Conservation (phyloP, 352 stramenopile genomes). For the Globisporangium cylindrosporum region DNA sequence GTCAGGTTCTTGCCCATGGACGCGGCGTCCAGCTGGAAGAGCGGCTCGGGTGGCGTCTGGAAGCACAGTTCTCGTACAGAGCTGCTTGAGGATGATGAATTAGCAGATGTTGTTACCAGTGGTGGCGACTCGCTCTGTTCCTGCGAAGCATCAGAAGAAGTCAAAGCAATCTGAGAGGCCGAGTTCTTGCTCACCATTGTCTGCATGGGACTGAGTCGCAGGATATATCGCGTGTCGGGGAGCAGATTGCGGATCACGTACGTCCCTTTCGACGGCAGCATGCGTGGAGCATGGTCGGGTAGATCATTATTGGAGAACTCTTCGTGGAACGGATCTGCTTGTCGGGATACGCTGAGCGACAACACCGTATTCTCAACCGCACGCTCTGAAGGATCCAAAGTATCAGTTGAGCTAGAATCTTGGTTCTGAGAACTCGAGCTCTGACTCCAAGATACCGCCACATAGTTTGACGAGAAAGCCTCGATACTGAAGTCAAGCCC, state of each 20-base stretch:
- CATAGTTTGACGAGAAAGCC: slow-evolving; percentile 31
- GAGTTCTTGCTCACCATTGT: slow-evolving; percentile 8
- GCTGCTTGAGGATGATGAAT: not conserved
- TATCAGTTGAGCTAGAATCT: not conserved
- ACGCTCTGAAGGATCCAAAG: not conserved
- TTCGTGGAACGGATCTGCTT: not conserved
- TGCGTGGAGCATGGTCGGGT: slow-evolving; percentile 11
- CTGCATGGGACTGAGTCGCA: slow-evolving; percentile 28
- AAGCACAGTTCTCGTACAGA: slow-evolving; percentile 21
- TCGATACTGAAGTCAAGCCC: slow-evolving; percentile 14
- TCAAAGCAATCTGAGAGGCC: not conserved
- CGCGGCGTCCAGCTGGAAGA: slow-evolving; percentile 69
- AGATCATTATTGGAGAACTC: not conserved
- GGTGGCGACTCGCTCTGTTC: not conserved
- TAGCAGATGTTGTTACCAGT: too few species aligned
- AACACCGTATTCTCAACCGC: slow-evolving; percentile 6
- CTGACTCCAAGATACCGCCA: slow-evolving; percentile 30
- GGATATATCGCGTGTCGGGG: slow-evolving; percentile 42
- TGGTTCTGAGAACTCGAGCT: not conserved
- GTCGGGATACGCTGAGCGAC: slow-evolving; percentile 6
- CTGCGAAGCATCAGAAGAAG: not conserved
- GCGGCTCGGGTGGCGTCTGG: slow-evolving; percentile 51
- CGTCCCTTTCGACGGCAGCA: slow-evolving; percentile 32
- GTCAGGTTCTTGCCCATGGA: slow-evolving; percentile 75
- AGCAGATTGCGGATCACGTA: slow-evolving; percentile 39